Percentiles rank a stretch among this genome's conserved stretches.
Conservation (phyloP, 75 land plant genomes). For the Cunninghamia lanceolata region DNA sequence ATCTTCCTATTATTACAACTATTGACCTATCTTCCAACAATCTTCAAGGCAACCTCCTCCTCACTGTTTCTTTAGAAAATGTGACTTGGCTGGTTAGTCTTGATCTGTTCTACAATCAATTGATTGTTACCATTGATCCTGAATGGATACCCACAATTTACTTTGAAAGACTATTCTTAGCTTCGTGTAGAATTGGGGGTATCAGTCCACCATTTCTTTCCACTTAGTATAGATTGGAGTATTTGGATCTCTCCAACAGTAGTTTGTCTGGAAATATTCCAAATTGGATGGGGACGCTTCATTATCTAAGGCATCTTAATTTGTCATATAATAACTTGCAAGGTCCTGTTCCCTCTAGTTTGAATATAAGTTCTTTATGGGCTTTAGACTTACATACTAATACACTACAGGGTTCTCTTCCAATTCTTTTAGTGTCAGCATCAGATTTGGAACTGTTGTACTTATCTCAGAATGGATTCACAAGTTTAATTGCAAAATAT, state of each 20-base stretch:
- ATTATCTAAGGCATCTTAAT: background rate
- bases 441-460: background rate
- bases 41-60: background rate
- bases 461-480: background rate
- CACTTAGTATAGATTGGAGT: background rate
- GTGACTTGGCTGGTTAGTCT: background rate
- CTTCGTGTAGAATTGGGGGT: background rate
- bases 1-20: too few relatives aligned
- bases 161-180: background rate
- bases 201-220: background rate
- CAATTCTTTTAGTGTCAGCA: background rate
- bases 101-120: background rate
- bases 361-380: background rate
- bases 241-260: background rate
- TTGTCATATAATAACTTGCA: background rate
- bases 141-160: background rate
- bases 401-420: background rate
- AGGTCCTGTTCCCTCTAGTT: background rate
- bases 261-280: background rate
- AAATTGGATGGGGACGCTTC: background rate
- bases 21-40: too few relatives aligned
- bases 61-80: background rate
- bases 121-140: background rate
- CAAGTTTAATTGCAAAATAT: background rate
- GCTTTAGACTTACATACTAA: background rate